A percentile compares a stretch with the other conserved stretches of the same genome.
phyloP scores from a whole-genome alignment of 176 grass and related monocot species.

The Ensete glaucum region DNA sequence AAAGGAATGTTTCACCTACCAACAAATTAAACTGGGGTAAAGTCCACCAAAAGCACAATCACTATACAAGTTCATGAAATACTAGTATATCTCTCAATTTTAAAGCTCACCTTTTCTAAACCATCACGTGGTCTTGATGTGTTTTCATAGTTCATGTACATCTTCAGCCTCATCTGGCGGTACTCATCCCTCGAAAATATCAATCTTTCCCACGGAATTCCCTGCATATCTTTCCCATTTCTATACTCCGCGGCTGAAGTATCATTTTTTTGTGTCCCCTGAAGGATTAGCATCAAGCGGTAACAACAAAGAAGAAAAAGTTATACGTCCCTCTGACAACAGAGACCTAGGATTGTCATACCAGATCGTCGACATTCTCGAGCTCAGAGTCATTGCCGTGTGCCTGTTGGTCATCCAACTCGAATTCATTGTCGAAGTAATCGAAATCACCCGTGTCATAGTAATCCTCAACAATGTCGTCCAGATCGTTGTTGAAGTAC shows the following conservation, averaged over 20 bases:
- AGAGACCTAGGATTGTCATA: neutral
- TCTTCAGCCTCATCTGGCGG: constrained; percentile 43
- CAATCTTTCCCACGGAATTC: constrained; percentile 53
- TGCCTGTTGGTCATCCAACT: neutral
- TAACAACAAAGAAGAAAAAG: neutral
- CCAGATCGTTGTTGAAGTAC: constrained; percentile 10
- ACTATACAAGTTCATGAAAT: neutral
- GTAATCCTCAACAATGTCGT: constrained; percentile 3
- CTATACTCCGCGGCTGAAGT: constrained; percentile 32
- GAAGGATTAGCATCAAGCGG: constrained; percentile 1
- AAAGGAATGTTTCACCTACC: too few relatives aligned
- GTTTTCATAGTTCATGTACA: constrained; percentile 47
- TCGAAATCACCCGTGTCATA: neutral
- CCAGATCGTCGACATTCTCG: neutral
- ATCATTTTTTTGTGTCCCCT: constrained; percentile 29
- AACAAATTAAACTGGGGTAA: too few relatives aligned
- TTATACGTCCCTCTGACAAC: neutral
- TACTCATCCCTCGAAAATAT: constrained; percentile 39
- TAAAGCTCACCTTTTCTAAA: constrained; percentile 14
- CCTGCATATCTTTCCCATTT: constrained; percentile 53
- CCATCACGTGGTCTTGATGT: constrained; percentile 9
- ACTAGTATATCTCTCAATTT: neutral
- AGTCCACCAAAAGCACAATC: too few relatives aligned
- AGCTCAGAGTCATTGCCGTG: neutral
- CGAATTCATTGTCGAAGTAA: constrained; percentile 1